Evolutionary conservation across 2,329 filamentous ascomycete genomes (phyloP), one percentile per base, ranked within the genome.

Genomic region (Torrubiella hemipterigena): DNA sequence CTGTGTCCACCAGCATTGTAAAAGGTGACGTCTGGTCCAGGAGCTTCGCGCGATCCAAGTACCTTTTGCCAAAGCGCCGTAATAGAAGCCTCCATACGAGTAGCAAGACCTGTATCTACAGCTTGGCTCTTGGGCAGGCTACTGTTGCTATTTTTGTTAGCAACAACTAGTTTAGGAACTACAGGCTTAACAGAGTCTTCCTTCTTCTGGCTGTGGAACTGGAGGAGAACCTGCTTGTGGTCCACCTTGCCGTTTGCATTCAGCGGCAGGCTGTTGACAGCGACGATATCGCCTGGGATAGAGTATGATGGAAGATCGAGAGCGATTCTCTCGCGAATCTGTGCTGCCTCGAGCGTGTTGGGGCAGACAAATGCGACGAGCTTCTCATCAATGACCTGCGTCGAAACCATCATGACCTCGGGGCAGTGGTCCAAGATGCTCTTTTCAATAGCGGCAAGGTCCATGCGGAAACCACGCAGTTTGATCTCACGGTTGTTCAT

Each of bases 241-340:
- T 39, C 38, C 12, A 34, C 34, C 21, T 39, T 39, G 10, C 38
- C 38, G 25, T 27, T 35, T 12, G 27, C 17, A 18, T 32, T 39
- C 14, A 31, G 34, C 5, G 38, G 38, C 17, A 39, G 26, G 9
- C 14, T 23, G 16, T 27, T 17, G 4, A 35, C 26, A 4, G 25
- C 16, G 6, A 19, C 13, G 10, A 39, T 20, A n/a, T 19, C 26
- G 1, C 21, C 27, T 2, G 37, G 37, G 4, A 39, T 18, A 20
- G 33, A 34, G 32, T 37, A 39, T 4, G 31, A 32, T 5, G 37
- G 37, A 7, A 37, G 34, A 15, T 26, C 22, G 6, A 25, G 42
- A 38, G 15, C 25, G 14, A 34, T 19, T 4, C 12, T 16, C 22
- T 26, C 6, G 4, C 22, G 14, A 7, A 26, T 26, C 4, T 5